Evolutionary conservation across 176 grass and related monocot genomes (phyloP), one percentile per base, ranked within the genome.

Genomic region (Calamus simplicifolius): DNA sequence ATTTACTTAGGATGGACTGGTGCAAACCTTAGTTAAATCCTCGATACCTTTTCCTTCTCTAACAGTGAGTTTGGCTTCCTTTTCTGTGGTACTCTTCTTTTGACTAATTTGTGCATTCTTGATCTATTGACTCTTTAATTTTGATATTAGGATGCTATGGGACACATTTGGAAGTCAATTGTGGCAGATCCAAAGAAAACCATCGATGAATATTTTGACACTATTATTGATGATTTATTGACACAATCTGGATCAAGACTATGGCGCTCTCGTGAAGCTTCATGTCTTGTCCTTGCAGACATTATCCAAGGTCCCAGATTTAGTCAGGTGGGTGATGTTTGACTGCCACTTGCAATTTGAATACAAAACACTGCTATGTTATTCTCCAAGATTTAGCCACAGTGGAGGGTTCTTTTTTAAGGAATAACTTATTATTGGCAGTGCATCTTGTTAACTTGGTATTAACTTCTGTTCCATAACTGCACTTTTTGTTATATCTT

Each of bases 151-250:
- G 92, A 96, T 96, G 89, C 92, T 57, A 96, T 96, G 92, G 86
- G 29, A 14, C 92, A 96, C 55, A 96, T 96, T 68, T 96, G 92
- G 92, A 96, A 96, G 75, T 85, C 89, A 68, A 96, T 96, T 69
- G 83, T 96, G 23, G 64, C 74, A 59, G 92, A 96, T 82, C 75
- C 92, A 3, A 96, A 89, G 70, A 90, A 87, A 64, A 83, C 92
- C 43, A 85, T 96, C 56, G 92, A 96, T 82, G 92, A 90, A 67
- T 79, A 90, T 75, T 96, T 77, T 59, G 87, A 96, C 71, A 17
- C 78, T 51, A 96, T 90, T 77, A 66, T 88, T 29, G 87, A 90
- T 66, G 92, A 96, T 90, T 75, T 96, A 68, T 80, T 90, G 68
- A 63, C 77, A 75, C 92, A 96, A 79, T 96, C 83, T 76, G 92